Evolutionary conservation across 2,329 filamentous ascomycete genomes (phyloP), one percentile per base, ranked within the genome.

Genomic region (Zelopaecilomyces penicillatus): DNA sequence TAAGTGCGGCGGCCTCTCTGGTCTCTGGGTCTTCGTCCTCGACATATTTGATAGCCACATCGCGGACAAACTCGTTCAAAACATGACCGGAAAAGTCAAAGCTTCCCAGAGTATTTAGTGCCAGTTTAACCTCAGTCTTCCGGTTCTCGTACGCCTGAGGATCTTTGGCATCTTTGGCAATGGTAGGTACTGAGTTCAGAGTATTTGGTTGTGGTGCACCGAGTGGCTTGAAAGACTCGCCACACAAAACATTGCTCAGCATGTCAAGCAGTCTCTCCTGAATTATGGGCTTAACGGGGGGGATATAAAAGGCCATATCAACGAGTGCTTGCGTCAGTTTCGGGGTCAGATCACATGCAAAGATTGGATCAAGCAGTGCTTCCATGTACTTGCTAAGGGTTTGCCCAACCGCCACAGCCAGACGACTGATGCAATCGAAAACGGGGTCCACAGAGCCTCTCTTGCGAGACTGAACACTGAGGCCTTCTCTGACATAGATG

Each of bases 341-440:
- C 45, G 91, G 86, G 33, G 89, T 96, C 42, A 98, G 74, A 40
- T 95, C 93, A 61, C 93, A 98, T 11, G 88, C 90, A 65, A 98
- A 98, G 47, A 98, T 96, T 8, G 94, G 90, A 55, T 96, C 91
- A 7, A 98, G 76, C 29, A 98, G 71, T 9, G 90, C 87, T 61
- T 96, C 90, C 82, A 98, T 96, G 61, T 97, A 96, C 66, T 97
- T 98, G 74, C 88, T 97, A 43, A 98, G 73, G 0, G 91, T 93
- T 67, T 98, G 93, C 1, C 93, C 93, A 30, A 97, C 93, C 3
- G 93, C 93, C 38, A 95, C 85, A 1, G 93, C 89, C 42, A 98
- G 78, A 69, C 95, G 90, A 63, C 94, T 98, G 62, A 98, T 94
- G 65, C 93, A 98, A 65, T 95, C 87, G 57, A 97, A 97, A 49